These are phyloP conservation scores for Rhodomyrtus tomentosa DNA, from an alignment of 345 rosid species.

Conservation along the genomic window DNA sequence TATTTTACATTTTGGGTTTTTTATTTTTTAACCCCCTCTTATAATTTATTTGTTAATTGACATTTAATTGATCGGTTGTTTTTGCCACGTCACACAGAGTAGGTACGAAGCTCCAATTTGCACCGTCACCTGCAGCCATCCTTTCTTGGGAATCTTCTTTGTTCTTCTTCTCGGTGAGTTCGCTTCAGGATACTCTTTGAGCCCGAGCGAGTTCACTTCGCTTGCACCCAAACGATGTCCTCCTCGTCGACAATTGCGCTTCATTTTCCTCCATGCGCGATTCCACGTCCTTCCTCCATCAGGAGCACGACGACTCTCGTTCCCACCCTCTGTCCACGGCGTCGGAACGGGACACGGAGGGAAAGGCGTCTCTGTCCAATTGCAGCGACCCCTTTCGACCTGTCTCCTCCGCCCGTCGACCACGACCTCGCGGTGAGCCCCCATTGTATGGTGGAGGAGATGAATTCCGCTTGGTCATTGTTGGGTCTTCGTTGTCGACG, in stretches of 20 bases:
- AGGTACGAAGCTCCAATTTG: background rate
- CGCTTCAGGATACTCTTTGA: background rate
- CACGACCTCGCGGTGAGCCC: slow-evolving; percentile 55
- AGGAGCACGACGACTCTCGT: background rate
- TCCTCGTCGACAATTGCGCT: background rate
- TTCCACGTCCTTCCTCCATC: background rate
- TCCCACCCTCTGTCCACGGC: background rate
- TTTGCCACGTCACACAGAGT: background rate
- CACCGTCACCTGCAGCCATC: background rate
- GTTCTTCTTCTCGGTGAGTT: background rate
- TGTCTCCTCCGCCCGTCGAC: slow-evolving; percentile 85
- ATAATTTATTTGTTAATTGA: background rate
- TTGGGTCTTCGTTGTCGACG: background rate
- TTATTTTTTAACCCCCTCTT: too few relatives aligned
- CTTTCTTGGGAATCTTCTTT: background rate
- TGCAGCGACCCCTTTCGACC: slow-evolving; percentile 46
- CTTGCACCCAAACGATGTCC: background rate
- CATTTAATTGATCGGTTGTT: background rate
- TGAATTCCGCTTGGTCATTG: background rate
- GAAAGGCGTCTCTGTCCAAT: slow-evolving; percentile 4
- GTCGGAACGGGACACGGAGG: background rate
- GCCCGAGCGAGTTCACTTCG: background rate
- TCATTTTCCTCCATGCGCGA: background rate
- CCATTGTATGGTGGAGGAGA: background rate
- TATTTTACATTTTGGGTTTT: background rate